phyloP scores from a whole-genome alignment of 2,329 filamentous ascomycete genomes.

The Cercospora citrullina region DNA sequence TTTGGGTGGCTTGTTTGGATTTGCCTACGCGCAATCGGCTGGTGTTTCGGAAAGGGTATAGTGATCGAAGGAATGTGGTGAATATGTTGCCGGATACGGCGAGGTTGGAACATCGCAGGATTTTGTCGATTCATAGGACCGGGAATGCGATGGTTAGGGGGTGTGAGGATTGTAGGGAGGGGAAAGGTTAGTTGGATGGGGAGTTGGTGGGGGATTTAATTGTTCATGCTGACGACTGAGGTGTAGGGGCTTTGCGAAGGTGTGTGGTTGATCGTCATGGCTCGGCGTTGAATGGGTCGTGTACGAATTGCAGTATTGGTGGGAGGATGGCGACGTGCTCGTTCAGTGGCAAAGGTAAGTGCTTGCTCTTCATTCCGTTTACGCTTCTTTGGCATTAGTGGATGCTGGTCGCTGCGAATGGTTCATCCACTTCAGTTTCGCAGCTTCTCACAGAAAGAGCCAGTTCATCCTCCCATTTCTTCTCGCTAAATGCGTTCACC shows the following conservation, averaged over 20 bases:
- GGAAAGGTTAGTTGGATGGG: background rate
- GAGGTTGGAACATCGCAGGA: background rate
- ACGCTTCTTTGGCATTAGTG: background rate
- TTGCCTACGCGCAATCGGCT: background rate
- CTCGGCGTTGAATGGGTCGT: background rate
- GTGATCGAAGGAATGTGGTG: background rate
- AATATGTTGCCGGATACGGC: background rate
- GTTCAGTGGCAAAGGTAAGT: background rate
- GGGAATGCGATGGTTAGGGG: background rate
- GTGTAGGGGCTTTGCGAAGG: background rate
- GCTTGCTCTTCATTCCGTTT: background rate
- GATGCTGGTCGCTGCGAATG: background rate
- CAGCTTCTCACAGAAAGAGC: too few species aligned
- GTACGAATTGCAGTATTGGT: background rate
- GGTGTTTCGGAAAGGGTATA: background rate
- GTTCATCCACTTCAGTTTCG: background rate
- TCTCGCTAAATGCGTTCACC: background rate
- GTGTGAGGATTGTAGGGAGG: background rate
- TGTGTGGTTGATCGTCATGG: slow-evolving; percentile 5
- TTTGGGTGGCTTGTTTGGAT: background rate
- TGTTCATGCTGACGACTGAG: background rate
- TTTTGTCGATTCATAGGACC: slow-evolving; percentile 2
- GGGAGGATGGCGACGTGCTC: background rate
- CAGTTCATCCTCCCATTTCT: background rate
- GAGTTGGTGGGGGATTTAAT: too few species aligned